phyloP scores from a whole-genome alignment of 2,329 filamentous ascomycete species.

The Hymenoscyphus albidus region DNA sequence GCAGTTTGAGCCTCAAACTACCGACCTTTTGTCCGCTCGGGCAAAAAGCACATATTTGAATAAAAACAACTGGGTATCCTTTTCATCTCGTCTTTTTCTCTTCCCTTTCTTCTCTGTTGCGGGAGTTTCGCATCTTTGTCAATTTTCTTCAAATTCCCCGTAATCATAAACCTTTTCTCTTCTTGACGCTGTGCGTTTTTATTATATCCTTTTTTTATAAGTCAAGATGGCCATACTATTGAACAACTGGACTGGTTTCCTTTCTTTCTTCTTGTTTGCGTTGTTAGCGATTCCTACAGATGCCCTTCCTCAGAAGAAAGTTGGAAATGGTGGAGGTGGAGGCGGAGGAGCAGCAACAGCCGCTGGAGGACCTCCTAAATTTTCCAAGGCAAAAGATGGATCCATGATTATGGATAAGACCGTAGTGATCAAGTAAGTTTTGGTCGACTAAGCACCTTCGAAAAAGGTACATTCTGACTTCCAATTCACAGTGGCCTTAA shows the following conservation, averaged over 20 bases:
- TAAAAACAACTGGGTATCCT: conserved; percentile 6
- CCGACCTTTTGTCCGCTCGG: background rate
- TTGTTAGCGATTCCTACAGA: conserved; percentile 20
- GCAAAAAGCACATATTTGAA: background rate
- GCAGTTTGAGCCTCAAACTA: conserved; percentile 21
- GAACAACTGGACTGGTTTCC: conserved; percentile 22
- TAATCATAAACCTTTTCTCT: conserved; percentile 10
- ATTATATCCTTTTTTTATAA: background rate
- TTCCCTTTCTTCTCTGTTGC: conserved; percentile 1
- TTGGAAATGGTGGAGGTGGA: background rate
- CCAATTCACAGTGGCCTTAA: conserved; percentile 42
- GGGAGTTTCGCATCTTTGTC: conserved; percentile 3
- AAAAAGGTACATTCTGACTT: conserved; percentile 8
- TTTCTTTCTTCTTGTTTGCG: conserved; percentile 22
- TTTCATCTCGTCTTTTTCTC: conserved; percentile 14
- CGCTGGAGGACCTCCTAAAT: conserved; percentile 10
- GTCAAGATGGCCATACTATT: conserved; percentile 21
- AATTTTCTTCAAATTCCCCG: background rate
- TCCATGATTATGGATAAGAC: conserved; percentile 53
- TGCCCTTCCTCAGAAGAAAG: conserved; percentile 23
- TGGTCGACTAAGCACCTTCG: background rate
- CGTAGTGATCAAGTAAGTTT: conserved; percentile 48
- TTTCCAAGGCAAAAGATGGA: conserved; percentile 46
- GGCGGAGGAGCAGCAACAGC: background rate
- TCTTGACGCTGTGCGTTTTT: conserved; percentile 27